Base-by-base conservation (phyloP, 169 alveolate genomes). In the Plasmodium berghei region DNA sequence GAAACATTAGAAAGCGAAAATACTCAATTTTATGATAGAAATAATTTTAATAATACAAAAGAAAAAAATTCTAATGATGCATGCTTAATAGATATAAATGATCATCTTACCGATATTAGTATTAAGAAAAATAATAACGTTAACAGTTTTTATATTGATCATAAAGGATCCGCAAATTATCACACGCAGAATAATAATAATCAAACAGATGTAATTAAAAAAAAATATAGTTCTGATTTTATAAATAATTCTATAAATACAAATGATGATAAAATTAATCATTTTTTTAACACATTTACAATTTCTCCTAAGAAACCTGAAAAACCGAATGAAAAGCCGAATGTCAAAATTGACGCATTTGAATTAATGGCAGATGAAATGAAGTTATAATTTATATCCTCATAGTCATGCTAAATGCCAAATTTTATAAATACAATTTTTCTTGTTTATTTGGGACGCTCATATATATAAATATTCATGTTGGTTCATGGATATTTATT, bases 261-360 rank as follows among this genome's bases (percentile, higher is more conserved):
- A 34, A 67, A 40, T 64, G 80, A 80, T 66, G 62, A 80, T 1
- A 54, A 66, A 45, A 80, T 64, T 9, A 45, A 64, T 56, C 49
- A 80, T 22, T 80, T 80, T 54, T 80, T 80, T 66, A 80, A 45
- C 54, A 14, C 75, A 20, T 80, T 80, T 56, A 56, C 90, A 14
- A 52, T 80, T 54, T 16, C 90, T 4, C 55, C 83, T 4, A 80
- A 64, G 61, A 80, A 71, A n/a, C 66, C 22, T 52, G 83, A 80
- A 46, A 72, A 80, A 55, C n/a, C 16, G 10, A 61, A 54, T 54
- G 67, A 34, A 1, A 80, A 80, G 16, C 90, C 90, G 42, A 80
- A 58, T 46, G 71, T 80, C 14, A 69, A 80, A 59, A 28, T 80
- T 5, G 90, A 80, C 52, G 90, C 90, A 26, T 80, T 80, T 20